Base-by-base conservation (phyloP, 495 filamentous ascomycete genomes). In the Penicillium verhagenii region DNA sequence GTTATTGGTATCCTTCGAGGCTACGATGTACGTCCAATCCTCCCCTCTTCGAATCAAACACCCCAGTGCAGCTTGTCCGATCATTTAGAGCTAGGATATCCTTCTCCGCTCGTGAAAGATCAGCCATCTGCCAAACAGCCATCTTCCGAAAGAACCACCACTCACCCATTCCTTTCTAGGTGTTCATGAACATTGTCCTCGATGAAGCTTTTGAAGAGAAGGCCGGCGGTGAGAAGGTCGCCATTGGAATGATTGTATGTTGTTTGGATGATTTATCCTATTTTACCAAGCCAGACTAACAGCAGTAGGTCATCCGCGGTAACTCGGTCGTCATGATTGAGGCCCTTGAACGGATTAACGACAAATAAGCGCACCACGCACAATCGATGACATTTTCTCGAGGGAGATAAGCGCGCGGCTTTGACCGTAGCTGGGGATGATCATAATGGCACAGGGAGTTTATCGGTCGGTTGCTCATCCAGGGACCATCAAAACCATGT, bases 161-260 rank as follows among this genome's bases (percentile, higher is more conserved):
- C 53, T 53, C 20, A 45, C 26, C 48, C 26, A 13, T 29, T 19
- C 40, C 16, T 25, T 10, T n/a, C n/a, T 69, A 98, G 94, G 92
- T 97, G 49, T 98, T 97, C 79, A 82, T 98, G 65, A 98, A 98
- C 73, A 92, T 98, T 65, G 93, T 97, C 23, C 83, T 98, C 13
- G 95, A 98, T 68, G 94, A 97, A 60, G 93, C 94, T n/a, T 87
- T 96, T 14, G 94, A 97, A 66, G 91, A 97, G 79, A 96, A 93
- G 71, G 81, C 83, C 26, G 91, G 90, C 52, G 91, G 91, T 42
- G 91, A 96, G 80, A 97, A 96, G 75, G 86, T 86, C 43, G 81
- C 85, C 55, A 82, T 97, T 44, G 94, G 94, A 66, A 97, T 96
- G 86, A 89, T 96, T 57, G 95, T 96, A 84, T 51, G 88, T 53